Evolutionary conservation across 169 alveolate genomes (phyloP), one percentile per base, ranked within the genome.

Genomic region (Plasmodium sp.): DNA sequence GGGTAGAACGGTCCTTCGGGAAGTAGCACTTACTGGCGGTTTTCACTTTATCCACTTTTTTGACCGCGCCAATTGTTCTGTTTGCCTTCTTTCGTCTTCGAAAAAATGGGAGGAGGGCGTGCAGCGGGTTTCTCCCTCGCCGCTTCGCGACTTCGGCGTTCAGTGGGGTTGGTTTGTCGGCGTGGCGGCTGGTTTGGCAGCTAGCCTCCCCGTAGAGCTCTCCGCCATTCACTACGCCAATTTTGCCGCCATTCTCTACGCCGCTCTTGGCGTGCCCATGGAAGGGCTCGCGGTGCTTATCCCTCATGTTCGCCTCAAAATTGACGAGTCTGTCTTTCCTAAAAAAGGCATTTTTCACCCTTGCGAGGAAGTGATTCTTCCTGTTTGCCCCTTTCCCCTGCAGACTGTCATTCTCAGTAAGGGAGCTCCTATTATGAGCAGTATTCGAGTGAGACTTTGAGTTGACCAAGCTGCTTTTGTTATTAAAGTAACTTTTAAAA

Each of bases 51-150:
- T 58, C 71, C 27, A 86, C 12, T 27, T 73, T 48, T 72, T 77
- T 56, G 51, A n/a, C 27, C 3, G 2, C 67, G 4, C 45, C 10
- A 79, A 34, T 67, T 79, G 79, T 43, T 79, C 16, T 51, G 39
- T 14, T 22, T 51, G 22, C 34, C 6, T 51, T 56, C 39, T 41
- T 90, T 62, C 34, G 74, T n/a, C 72, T 88, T 36, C 36, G 7
- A 9, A 90, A 81, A 90, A 90, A 90, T 22, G 94, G 91, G 51
- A 90, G 51, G 34, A 90, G 34, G 31, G 71, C 72, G 27, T 62
- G 41, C 2, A 90, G 22, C 5, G 54, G 67, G 54, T 80, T 80
- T 80, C 74, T 90, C 72, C 83, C 45, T 18, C 73, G 34, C 36
- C 71, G 58, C 39, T 16, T 9, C n/a, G 31, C 34, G 5, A 34